phyloP scores from a whole-genome alignment of 345 rosid species.

The Eutrema japonicum region DNA sequence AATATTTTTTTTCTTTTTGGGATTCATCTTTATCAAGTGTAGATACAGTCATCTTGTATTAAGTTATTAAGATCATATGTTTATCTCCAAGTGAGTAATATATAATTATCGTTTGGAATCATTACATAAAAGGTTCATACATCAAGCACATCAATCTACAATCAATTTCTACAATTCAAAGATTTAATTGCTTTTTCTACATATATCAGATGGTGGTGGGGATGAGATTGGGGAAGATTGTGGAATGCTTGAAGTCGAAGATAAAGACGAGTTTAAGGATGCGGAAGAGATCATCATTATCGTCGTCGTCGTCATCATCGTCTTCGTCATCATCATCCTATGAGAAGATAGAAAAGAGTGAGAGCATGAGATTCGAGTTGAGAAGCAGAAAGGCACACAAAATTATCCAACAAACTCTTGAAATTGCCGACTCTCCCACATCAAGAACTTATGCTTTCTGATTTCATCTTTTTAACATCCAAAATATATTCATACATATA shows the following conservation, averaged over 20 bases:
- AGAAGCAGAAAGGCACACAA: slow-evolving; percentile 82
- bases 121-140: background rate
- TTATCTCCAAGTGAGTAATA: background rate
- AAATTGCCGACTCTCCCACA: slow-evolving; percentile 77
- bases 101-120: background rate
- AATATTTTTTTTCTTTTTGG: background rate
- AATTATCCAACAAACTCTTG: slow-evolving; percentile 70
- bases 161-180: background rate
- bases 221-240: slow-evolving; percentile 67
- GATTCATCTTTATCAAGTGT: slow-evolving; percentile 4
- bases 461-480: slow-evolving; percentile 29
- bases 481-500: slow-evolving; percentile 24
- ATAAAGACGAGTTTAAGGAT: slow-evolving; percentile 60
- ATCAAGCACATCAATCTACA: background rate
- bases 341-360: slow-evolving; percentile 88
- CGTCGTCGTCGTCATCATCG: slow-evolving; percentile 25
- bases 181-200: background rate
- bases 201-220: slow-evolving; percentile 23
- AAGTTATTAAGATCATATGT: background rate
- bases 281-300: slow-evolving; percentile 46
- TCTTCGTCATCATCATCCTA: slow-evolving; percentile 45
- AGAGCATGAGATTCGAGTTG: slow-evolving; percentile 91
- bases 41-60: background rate
- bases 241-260: slow-evolving; percentile 67
- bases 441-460: slow-evolving; percentile 60